Percentiles rank a stretch among this genome's conserved stretches.
Conservation (phyloP, 176 grass and related monocot species). For the Melocanna baccifera region DNA sequence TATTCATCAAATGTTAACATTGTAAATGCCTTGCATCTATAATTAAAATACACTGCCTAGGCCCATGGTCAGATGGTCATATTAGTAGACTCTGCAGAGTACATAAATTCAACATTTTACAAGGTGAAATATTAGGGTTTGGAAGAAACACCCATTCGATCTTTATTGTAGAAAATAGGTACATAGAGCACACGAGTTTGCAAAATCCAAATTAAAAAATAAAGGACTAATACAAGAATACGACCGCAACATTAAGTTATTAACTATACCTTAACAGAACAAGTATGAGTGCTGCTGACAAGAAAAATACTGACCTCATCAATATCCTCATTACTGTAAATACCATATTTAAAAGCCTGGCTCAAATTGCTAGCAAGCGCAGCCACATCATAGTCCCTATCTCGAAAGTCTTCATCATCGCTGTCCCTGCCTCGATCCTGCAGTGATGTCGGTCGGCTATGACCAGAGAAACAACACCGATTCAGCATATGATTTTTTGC, state of each 20-base stretch:
- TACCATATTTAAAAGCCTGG: constrained; percentile 87
- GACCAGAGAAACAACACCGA: constrained; percentile 26
- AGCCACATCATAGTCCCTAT: constrained; percentile 95
- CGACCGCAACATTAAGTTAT: neutral
- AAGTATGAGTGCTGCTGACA: neutral
- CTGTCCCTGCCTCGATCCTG: constrained; percentile 92
- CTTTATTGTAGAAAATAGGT: neutral
- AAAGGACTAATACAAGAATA: neutral
- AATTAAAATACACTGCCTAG: neutral
- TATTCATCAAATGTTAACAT: neutral
- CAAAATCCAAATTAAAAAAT: constrained; percentile 3
- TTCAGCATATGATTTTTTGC: constrained; percentile 17
- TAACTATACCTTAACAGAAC: neutral
- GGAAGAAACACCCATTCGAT: neutral
- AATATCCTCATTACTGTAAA: constrained; percentile 77
- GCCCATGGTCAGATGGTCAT: neutral
- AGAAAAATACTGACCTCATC: constrained; percentile 65
- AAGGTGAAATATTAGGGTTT: neutral
- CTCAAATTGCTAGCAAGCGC: constrained; percentile 91
- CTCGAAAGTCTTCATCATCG: constrained; percentile 95
- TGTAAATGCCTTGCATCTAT: neutral
- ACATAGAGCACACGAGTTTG: neutral
- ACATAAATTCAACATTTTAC: neutral
- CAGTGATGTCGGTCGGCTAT: constrained; percentile 76
- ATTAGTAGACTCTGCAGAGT: neutral